These are phyloP conservation scores for Nigrograna mackinnonii DNA, from an alignment of 2,329 filamentous ascomycete genomes.

Conservation along the genomic window DNA sequence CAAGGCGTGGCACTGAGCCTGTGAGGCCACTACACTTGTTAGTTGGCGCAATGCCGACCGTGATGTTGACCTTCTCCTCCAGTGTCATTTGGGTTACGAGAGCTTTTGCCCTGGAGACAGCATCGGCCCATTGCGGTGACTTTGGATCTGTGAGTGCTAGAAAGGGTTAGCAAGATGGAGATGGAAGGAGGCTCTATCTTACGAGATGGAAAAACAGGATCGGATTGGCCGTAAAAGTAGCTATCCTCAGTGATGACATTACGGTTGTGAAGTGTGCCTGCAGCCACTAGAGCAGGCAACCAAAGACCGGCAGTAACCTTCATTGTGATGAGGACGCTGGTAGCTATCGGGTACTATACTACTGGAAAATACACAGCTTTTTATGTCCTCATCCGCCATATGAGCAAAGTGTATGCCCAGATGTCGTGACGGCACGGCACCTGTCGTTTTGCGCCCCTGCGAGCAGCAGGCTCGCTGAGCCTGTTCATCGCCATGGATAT, in stretches of 20 bases:
- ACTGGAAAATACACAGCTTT: too few species aligned
- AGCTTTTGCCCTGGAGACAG: conserved; percentile 32
- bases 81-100: conserved; percentile 33
- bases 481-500: too few species aligned
- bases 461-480: too few species aligned
- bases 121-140: conserved; percentile 26
- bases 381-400: too few species aligned
- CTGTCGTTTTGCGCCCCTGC: too few species aligned
- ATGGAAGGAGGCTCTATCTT: not conserved
- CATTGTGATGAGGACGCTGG: too few species aligned
- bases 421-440: too few species aligned
- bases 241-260: conserved; percentile 1
- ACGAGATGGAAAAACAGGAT: conserved; percentile 9
- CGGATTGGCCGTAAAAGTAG: conserved; percentile 6
- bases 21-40: conserved; percentile 34
- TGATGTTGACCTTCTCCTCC: conserved; percentile 39
- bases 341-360: too few species aligned
- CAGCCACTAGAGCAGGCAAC: too few species aligned
- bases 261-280: too few species aligned
- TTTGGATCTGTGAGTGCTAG: not conserved
- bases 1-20: conserved; percentile 40
- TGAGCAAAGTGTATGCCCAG: too few species aligned
- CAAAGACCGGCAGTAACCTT: too few species aligned
- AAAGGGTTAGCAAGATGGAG: not conserved
- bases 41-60: conserved; percentile 22